These are phyloP conservation scores for Colletotrichum filicis DNA, from an alignment of 2,329 filamentous ascomycete species.

Conservation along the genomic window DNA sequence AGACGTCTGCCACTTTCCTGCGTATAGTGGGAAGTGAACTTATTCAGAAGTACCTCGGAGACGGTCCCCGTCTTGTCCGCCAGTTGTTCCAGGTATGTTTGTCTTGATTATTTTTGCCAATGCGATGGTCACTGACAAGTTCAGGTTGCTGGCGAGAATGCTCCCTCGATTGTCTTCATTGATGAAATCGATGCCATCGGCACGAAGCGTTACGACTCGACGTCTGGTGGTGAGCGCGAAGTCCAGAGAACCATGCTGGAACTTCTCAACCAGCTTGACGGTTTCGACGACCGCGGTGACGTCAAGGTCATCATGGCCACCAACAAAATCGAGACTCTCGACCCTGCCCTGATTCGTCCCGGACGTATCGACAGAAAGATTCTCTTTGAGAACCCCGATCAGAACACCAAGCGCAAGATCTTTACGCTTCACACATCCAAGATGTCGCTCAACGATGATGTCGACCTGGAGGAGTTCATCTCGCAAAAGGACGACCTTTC, in stretches of 20 bases:
- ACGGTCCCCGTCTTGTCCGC: slow-evolving; percentile 92
- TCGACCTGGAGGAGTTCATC: slow-evolving; percentile 99
- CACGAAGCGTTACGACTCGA: slow-evolving; percentile 98
- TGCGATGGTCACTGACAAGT: slow-evolving; percentile 30
- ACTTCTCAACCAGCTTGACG: slow-evolving; percentile 96
- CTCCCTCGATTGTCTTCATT: slow-evolving; percentile 97
- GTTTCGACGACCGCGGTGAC: slow-evolving; percentile 97
- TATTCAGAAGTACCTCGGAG: slow-evolving; percentile 98
- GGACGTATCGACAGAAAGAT: slow-evolving; percentile 99
- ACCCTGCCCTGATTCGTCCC: slow-evolving; percentile 94
- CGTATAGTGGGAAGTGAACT: slow-evolving; percentile 98
- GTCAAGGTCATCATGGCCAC: slow-evolving; percentile 99
- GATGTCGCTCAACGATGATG: slow-evolving; percentile 96
- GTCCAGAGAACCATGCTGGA: slow-evolving; percentile 99
- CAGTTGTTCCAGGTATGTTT: slow-evolving; percentile 85
- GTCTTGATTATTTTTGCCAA: not conserved
- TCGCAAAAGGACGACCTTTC: slow-evolving; percentile 97
- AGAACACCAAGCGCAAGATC: slow-evolving; percentile 97
- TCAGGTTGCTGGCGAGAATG: slow-evolving; percentile 91
- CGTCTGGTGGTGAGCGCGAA: slow-evolving; percentile 95
- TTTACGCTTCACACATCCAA: slow-evolving; percentile 98
- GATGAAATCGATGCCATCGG: slow-evolving; percentile 99
- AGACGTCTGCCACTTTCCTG: slow-evolving; percentile 97
- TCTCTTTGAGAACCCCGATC: slow-evolving; percentile 73
- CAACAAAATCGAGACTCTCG: slow-evolving; percentile 99